Conservation (phyloP, 148 eudicot genomes). For the Fagopyrum esculentum region DNA sequence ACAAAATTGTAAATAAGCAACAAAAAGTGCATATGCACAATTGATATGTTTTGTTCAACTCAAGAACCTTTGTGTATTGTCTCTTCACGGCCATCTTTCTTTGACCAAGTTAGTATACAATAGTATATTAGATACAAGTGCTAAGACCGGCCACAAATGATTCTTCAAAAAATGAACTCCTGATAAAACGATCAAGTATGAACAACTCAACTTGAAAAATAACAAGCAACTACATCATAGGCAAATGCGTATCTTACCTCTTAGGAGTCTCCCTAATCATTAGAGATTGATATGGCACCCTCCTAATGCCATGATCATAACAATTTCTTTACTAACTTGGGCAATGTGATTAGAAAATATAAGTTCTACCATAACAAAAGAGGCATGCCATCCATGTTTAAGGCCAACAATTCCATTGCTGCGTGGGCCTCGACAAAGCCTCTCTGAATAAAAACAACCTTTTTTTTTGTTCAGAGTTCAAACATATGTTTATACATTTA, state of each 20-base stretch:
- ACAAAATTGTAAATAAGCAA: too few species aligned
- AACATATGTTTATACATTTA: too few species aligned
- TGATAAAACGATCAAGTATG: neutral
- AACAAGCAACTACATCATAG: neutral
- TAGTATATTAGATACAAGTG: neutral
- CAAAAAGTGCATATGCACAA: too few species aligned
- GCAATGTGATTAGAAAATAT: conserved; percentile 90
- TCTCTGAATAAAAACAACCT: conserved; percentile 29
- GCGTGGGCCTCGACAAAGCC: conserved; percentile 85
- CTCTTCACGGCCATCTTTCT: too few species aligned
- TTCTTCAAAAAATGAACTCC: neutral
- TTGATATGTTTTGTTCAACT: too few species aligned
- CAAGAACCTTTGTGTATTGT: too few species aligned
- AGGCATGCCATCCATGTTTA: conserved; percentile 98
- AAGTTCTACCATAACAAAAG: conserved; percentile 80
- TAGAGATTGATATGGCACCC: conserved; percentile 64
- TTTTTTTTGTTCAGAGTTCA: neutral
- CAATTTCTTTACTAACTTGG: conserved; percentile 41
- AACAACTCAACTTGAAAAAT: neutral
- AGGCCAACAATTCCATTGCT: conserved; percentile 85
- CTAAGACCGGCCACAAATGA: neutral
- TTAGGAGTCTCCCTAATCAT: conserved; percentile 47
- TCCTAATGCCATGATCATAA: conserved; percentile 37
- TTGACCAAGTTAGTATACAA: neutral
- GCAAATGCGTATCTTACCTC: neutral